A percentile compares a stretch with the other conserved stretches of the same genome.
phyloP scores from a whole-genome alignment of 148 eudicot genomes.

The Cornus kousa region DNA sequence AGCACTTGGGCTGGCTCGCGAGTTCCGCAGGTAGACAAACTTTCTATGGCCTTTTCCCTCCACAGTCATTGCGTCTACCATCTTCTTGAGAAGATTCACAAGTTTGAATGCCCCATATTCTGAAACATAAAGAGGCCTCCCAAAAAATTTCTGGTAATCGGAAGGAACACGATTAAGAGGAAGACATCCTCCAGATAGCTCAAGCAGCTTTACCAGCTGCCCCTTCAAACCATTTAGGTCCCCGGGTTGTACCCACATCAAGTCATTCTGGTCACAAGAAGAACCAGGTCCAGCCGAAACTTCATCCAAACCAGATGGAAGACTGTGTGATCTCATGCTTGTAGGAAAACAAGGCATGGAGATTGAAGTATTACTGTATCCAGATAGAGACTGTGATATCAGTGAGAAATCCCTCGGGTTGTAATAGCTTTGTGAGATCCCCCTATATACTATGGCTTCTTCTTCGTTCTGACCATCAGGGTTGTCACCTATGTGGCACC shows the following conservation, averaged over 20 bases:
- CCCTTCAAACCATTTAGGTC: constrained; percentile 77
- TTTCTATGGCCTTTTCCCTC: constrained; percentile 70
- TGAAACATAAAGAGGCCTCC: constrained; percentile 69
- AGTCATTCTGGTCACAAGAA: constrained; percentile 37
- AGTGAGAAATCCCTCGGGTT: constrained; percentile 46
- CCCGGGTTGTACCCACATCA: constrained; percentile 79
- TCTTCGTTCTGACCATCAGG: constrained; percentile 58
- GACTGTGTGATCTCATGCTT: constrained; percentile 48
- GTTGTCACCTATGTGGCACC: constrained; percentile 45
- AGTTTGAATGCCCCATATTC: constrained; percentile 81
- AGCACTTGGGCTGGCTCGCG: constrained; percentile 36
- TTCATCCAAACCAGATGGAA: constrained; percentile 56
- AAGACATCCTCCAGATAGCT: constrained; percentile 64
- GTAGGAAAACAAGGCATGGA: constrained; percentile 36
- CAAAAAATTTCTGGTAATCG: constrained; percentile 74
- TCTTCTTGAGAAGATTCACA: constrained; percentile 74
- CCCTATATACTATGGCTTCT: constrained; percentile 83
- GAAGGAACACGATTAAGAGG: constrained; percentile 62
- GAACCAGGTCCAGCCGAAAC: constrained; percentile 22
- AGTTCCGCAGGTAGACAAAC: constrained; percentile 50
- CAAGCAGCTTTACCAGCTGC: constrained; percentile 77
- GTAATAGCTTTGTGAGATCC: constrained; percentile 49
- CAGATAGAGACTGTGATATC: constrained; percentile 46
- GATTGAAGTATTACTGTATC: constrained; percentile 38
- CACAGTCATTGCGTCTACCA: constrained; percentile 57